phyloP scores from a whole-genome alignment of 2,329 filamentous ascomycete species.

The Rhynchosporium agropyri region DNA sequence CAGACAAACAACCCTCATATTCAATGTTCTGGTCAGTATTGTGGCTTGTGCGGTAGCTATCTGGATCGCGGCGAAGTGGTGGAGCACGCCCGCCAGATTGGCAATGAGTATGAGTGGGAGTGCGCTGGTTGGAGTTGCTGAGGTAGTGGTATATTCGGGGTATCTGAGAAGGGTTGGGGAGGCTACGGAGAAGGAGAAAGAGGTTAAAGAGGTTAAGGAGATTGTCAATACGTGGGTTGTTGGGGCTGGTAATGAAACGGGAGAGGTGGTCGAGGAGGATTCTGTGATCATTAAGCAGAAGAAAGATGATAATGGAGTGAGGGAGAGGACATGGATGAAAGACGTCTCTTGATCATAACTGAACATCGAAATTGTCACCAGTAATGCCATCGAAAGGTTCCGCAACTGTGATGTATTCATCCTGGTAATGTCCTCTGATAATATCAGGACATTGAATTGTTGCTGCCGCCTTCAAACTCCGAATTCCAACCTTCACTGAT shows the following conservation, averaged over 20 bases:
- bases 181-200: constrained; percentile 64
- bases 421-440: no score
- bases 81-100: constrained; percentile 70
- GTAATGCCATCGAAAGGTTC: no score
- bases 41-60: constrained; percentile 75
- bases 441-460: no score
- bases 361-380: background rate
- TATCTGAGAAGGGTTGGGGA: constrained; percentile 73
- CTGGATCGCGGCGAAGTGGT: constrained; percentile 78
- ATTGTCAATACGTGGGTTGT: constrained; percentile 74
- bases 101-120: constrained; percentile 73
- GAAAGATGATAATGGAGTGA: constrained; percentile 2
- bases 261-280: constrained; percentile 21
- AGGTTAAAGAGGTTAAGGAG: constrained; percentile 65
- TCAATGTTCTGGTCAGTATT: constrained; percentile 89
- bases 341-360: background rate
- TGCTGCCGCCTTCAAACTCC: no score
- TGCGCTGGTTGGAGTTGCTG: constrained; percentile 70
- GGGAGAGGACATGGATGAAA: constrained; percentile 5
- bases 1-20: constrained; percentile 79
- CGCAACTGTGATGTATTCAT: no score
- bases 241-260: constrained; percentile 44
- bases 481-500: no score
- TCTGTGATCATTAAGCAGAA: constrained; percentile 12
- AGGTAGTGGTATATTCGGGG: constrained; percentile 75